Conservation (phyloP, 129 eudicot species). For the Tagetes erecta region DNA sequence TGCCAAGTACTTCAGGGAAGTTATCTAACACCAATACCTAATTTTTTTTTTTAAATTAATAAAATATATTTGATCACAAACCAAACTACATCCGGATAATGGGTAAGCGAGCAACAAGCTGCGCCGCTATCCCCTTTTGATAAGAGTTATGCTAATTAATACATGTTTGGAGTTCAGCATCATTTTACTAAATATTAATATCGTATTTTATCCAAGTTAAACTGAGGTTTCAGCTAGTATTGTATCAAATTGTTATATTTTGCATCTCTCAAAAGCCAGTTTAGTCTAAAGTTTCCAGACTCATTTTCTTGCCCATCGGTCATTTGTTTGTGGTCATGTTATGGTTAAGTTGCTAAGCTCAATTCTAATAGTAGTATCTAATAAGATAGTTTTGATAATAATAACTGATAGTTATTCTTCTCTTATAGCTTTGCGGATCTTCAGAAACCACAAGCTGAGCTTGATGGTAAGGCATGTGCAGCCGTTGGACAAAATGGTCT, state of each 20-base stretch:
- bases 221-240: not conserved
- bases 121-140: too few relatives aligned
- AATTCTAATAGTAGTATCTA: not conserved
- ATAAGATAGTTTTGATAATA: constrained; percentile 10
- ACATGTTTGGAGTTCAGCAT: not conserved
- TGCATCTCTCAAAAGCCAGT: constrained; percentile 12
- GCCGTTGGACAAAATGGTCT: constrained; percentile 99
- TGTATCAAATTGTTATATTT: constrained; percentile 1
- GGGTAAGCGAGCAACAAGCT: too few relatives aligned
- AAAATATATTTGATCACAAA: too few relatives aligned
- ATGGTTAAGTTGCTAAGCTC: not conserved
- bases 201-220: not conserved
- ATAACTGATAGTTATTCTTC: constrained; percentile 20
- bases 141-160: constrained; percentile 10
- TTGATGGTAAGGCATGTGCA: constrained; percentile 97
- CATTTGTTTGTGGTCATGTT: not conserved
- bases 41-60: too few relatives aligned
- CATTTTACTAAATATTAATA: not conserved
- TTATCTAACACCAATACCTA: constrained; percentile 7
- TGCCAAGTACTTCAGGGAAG: constrained; percentile 20
- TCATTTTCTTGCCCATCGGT: not conserved
- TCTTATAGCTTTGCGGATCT: constrained; percentile 86
- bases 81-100: too few relatives aligned
- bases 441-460: constrained; percentile 91
- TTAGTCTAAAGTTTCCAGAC: not conserved